Percentiles rank a stretch among this genome's conserved stretches.
These are phyloP conservation scores for Boechera divaricarpa DNA, from an alignment of 345 rosid genomes.

Conservation along the genomic window DNA sequence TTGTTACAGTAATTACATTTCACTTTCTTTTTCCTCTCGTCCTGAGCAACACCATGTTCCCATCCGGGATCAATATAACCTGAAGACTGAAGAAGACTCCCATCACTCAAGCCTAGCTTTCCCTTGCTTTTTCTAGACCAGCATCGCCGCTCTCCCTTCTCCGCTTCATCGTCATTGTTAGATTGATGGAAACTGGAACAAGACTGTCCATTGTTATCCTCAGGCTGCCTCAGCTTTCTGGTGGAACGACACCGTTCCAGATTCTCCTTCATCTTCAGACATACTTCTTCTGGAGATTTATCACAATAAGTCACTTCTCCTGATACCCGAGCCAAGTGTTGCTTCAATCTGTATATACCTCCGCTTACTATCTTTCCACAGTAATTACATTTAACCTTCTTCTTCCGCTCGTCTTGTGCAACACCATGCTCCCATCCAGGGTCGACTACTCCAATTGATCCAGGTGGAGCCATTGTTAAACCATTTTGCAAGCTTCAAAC, in stretches of 20 bases:
- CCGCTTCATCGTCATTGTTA: conserved; percentile 46
- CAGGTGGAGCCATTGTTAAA: conserved; percentile 68
- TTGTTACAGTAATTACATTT: conserved; percentile 78
- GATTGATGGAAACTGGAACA: conserved; percentile 50
- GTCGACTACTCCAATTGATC: conserved; percentile 62
- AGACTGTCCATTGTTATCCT: conserved; percentile 51
- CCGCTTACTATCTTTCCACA: conserved; percentile 88
- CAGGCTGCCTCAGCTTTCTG: conserved; percentile 57
- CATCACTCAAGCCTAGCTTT: conserved; percentile 54
- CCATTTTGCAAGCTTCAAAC: conserved; percentile 43
- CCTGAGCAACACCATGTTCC: conserved; percentile 84
- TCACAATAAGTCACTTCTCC: conserved; percentile 85
- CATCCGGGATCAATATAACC: conserved; percentile 87
- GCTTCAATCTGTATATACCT: conserved; percentile 77
- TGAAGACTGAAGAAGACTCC: conserved; percentile 66
- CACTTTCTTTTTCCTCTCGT: conserved; percentile 77
- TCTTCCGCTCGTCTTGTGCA: conserved; percentile 79
- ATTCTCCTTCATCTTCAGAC: conserved; percentile 65
- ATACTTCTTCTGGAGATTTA: conserved; percentile 73
- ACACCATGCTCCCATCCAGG: conserved; percentile 91
- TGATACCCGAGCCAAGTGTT: conserved; percentile 74
- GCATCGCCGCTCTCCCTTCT: conserved; percentile 28
- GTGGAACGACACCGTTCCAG: conserved; percentile 70
- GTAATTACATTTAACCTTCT: conserved; percentile 83
- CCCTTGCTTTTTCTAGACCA: conserved; percentile 61